Base-by-base conservation (phyloP, 2,329 filamentous ascomycete genomes). In the Sporothrix protearum region DNA sequence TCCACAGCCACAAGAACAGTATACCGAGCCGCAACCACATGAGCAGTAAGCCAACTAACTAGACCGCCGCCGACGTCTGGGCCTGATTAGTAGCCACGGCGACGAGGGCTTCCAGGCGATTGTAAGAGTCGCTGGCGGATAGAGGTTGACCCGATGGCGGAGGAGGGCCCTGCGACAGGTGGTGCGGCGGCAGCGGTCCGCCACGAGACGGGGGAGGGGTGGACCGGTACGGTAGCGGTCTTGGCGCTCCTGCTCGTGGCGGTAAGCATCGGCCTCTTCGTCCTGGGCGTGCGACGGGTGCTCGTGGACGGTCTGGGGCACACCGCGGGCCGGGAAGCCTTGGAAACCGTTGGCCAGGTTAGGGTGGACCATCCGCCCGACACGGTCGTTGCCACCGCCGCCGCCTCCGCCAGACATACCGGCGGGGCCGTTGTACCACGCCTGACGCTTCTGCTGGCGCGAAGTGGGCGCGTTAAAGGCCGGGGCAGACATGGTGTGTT, bases 351-450 rank as follows among this genome's bases (percentile, higher is more conserved):
- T 73, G n/a, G 70, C 66, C 1, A 76, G 55, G 74, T 88, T 88
- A 2, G 87, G 87, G 71, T 88, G 86, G 4, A 87, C 81, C 78
- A 88, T 87, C 19, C 86, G 83, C 53, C 88, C 86, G 2, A 87
- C 85, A 61, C 80, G 78, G 2, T 76, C 73, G n/a, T 81, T 79
- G 28, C 78, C 77, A 16, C 3, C 72, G 3, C 75, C 76, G 19
- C 64, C 64, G 47, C 19, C 16, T 1, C 36, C 49, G 22, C 28
- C 8, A 12, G 28, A 33, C 42, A 19, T 19, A 5, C 42, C 42
- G 14, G 14, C 14, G 0, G 85, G 84, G 0, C 85, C 85, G 53
- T 92, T 88, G 76, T 93, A 93, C 91, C 91, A 94, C 0, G 86
- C 91, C 72, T 90, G 89, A 2, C 91, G 86, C 77, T 91, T 92